phyloP scores from a whole-genome alignment of 108 stramenopile species.

The Seminavis robusta region DNA sequence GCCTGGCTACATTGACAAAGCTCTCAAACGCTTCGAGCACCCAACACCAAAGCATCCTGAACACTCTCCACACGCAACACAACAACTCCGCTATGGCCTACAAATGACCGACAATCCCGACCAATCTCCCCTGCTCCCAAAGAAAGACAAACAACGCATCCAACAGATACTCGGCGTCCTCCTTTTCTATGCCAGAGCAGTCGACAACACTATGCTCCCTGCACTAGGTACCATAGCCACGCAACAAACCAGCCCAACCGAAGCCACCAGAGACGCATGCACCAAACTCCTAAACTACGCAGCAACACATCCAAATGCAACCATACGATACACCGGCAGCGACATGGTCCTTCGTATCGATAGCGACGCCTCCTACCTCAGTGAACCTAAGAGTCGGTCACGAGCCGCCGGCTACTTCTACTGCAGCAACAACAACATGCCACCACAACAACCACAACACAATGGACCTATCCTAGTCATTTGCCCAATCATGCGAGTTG shows the following conservation, averaged over 20 bases:
- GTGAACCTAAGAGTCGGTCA: slow-evolving; percentile 18
- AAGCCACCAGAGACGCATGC: no score
- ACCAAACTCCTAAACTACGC: slow-evolving; percentile 34
- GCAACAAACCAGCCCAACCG: slow-evolving; percentile 27
- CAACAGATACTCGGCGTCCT: slow-evolving; percentile 30
- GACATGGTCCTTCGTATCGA: slow-evolving; percentile 34
- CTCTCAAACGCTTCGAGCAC: slow-evolving; percentile 22
- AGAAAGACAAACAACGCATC: slow-evolving; percentile 11
- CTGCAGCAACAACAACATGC: no score
- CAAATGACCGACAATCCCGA: slow-evolving; percentile 28
- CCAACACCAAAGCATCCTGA: slow-evolving; percentile 19
- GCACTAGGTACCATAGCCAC: slow-evolving; percentile 16
- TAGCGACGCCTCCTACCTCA: slow-evolving; percentile 28
- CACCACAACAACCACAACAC: no score
- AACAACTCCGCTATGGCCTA: slow-evolving; percentile 21
- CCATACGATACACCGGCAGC: slow-evolving; percentile 18
- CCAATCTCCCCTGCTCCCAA: not conserved
- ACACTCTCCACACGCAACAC: slow-evolving; percentile 25
- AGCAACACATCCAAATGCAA: slow-evolving; percentile 37
- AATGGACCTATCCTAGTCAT: no score
- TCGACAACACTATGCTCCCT: slow-evolving; percentile 28
- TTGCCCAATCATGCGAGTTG: no score
- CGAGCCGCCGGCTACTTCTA: slow-evolving; percentile 21
- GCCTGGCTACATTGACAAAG: slow-evolving; percentile 29
- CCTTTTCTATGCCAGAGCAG: slow-evolving; percentile 25